Evolutionary conservation across 148 eudicot species (phyloP).

Genomic region (Camellia sinensis): DNA sequence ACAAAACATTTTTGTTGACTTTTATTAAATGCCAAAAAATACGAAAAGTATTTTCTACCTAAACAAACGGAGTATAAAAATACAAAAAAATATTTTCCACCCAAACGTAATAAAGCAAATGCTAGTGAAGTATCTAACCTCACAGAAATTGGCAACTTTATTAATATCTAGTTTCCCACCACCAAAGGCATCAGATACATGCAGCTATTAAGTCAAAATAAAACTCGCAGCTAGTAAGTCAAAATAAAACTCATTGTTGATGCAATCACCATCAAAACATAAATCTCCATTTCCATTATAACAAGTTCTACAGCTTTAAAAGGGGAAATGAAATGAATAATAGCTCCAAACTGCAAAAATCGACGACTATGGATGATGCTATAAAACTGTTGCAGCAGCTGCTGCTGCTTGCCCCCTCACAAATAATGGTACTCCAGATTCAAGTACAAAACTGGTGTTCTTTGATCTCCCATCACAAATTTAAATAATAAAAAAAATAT

Average conservation of each 20-base stretch:
- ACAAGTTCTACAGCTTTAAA: conserved; percentile 14
- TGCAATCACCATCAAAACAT: background rate
- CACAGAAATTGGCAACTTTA: background rate
- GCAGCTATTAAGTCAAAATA: background rate
- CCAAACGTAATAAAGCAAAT: background rate
- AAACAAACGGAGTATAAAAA: too few species aligned
- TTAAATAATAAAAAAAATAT: background rate
- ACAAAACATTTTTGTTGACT: too few species aligned
- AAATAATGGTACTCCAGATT: conserved; percentile 3
- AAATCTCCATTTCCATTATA: background rate
- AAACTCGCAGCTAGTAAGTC: background rate
- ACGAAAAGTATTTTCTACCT: too few species aligned
- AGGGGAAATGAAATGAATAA: background rate
- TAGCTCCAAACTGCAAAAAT: conserved; percentile 1
- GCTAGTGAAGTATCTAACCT: background rate
- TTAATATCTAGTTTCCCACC: background rate
- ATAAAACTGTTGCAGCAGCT: conserved; percentile 5
- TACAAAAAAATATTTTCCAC: too few species aligned
- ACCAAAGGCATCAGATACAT: background rate
- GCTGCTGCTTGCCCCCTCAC: background rate
- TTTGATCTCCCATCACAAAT: conserved; percentile 2
- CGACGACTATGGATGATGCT: background rate
- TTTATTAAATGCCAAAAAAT: too few species aligned
- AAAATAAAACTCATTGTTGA: background rate
- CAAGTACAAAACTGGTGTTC: conserved; percentile 24